Base-by-base conservation (phyloP, 2,329 filamentous ascomycete species). In the Aspergillus flavus region DNA sequence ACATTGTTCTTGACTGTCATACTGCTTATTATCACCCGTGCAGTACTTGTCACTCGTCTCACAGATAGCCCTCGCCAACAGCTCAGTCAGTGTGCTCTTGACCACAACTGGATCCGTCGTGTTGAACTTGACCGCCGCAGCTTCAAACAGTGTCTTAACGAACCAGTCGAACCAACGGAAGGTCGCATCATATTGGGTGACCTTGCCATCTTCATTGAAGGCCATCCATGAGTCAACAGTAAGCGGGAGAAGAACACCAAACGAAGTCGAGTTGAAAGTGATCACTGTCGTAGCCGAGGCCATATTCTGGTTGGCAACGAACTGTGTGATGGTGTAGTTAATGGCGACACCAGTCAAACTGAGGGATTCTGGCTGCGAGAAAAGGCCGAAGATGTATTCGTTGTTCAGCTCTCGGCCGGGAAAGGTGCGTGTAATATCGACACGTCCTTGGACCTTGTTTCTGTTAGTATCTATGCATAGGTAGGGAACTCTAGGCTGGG, bases 361-460 rank as follows among this genome's bases (percentile, higher is more conserved):
- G 48, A 71, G 45, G 3, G 66, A 63, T 0, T 57, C 48, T 26
- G 68, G 66, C 23, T 73, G 66, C 1, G 66, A 43, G 61, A 73
- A 73, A 6, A 72, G 67, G 1, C 69, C 69, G 45, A 71, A 73
- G n/a, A 73, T 72, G 23, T 73, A 72, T 57, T 72, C 69, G 7
- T 68, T 69, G 57, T 73, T 72, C 45, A 72, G 65, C 26, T 72
- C 66, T 34, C 70, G 69, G 43, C 69, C 67, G 19, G 67, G 64
- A 19, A 73, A 72, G 4, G 68, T 72, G 10, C 70, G 71, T 10
- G 69, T 72, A 19, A 71, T 69, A 53, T 72, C 69, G 9, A 72
- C 69, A 12, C 69, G 69, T 2, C 71, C 71, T 70, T 73, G 66
- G 3, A 72, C 68, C 69, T 36, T 72, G 36, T 21, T 4, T 28